Evolutionary conservation across 1,284 basidiomycete species (phyloP), one percentile per base, ranked within the genome.

Genomic region (Malassezia sympodialis): DNA sequence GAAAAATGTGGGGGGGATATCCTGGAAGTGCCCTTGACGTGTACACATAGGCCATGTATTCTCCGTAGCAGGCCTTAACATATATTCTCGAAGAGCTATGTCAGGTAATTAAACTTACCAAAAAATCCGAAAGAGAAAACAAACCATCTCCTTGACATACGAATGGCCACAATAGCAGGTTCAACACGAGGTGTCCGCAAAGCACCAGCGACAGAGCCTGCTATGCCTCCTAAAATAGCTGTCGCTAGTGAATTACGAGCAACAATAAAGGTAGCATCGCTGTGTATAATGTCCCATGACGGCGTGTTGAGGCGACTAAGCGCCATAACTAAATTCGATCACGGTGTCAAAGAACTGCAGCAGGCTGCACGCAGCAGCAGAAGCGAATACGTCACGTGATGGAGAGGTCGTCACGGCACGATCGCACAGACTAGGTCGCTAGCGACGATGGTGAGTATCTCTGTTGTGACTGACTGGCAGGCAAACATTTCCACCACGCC

Each of bases 401-500:
- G 4, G 7, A 14, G 15, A 27, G 3, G 10, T 17, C 26, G 41
- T 21, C 24, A 24, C 26, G 24, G 24, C 14, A 24, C 41, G 41
- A 24, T 28, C 41, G 41, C 41, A 24, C 24, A 42, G 41, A 28
- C 41, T 24, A 14, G 42, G 26, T 27, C 42, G 12, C 42, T 28
- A 24, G 52, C 52, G 19, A 43, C 46, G 17, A 53, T 53, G 52
- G 52, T 53, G 17, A 23, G 53, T 55, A 24, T 23, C 24, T 17
- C 15, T 19, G 34, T 17, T 12, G 14, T 17, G 23, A 19, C 31
- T 35, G 31, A 44, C 35, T 23, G 41, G 34, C 45, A 60, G 67
- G 67, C 67, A 34, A 62, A 62, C 47, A 69, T 69, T 53, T 59
- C 62, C n/a, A 69, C 67, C 37, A 62, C 65, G 7, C 62, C 63